Conservation (phyloP, 2,329 filamentous ascomycete genomes). For the Metarhizium brunneum region DNA sequence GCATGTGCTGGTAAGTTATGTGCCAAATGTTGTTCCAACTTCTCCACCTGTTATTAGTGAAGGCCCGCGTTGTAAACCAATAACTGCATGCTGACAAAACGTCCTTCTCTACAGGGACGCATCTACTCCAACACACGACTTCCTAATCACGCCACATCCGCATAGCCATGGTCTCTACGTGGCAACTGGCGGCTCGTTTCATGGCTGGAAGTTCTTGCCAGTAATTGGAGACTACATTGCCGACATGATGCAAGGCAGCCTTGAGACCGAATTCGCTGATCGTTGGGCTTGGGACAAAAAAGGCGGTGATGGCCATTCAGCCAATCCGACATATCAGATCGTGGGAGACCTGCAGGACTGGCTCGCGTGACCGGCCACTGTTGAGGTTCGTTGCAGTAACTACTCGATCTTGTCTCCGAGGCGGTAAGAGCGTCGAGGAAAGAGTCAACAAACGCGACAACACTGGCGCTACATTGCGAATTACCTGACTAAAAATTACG, state of each 20-base stretch:
- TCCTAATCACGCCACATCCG: conserved; percentile 45
- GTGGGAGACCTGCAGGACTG: conserved; percentile 31
- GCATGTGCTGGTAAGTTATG: conserved; percentile 35
- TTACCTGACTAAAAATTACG: background rate
- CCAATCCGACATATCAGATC: conserved; percentile 32
- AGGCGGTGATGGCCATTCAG: conserved; percentile 29
- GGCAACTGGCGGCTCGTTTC: conserved; percentile 54
- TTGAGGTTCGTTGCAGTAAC: background rate
- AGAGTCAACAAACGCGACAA: background rate
- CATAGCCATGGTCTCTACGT: conserved; percentile 45
- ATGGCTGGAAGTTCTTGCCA: conserved; percentile 57
- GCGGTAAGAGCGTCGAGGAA: background rate
- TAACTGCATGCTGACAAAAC: background rate
- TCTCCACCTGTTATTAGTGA: background rate
- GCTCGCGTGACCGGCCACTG: conserved; percentile 15
- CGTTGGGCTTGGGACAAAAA: conserved; percentile 39
- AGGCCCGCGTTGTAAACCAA: conserved; percentile 1
- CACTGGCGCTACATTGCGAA: background rate
- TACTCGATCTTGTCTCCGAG: background rate
- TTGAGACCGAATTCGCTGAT: conserved; percentile 26
- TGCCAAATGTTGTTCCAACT: background rate
- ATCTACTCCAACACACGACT: conserved; percentile 53
- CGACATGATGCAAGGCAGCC: conserved; percentile 34
- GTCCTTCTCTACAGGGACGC: conserved; percentile 39
- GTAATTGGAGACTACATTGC: conserved; percentile 51